Evolutionary conservation across 208 protist genomes (phyloP), one percentile per base, ranked within the genome.

Genomic region (Phytomonas francai): DNA sequence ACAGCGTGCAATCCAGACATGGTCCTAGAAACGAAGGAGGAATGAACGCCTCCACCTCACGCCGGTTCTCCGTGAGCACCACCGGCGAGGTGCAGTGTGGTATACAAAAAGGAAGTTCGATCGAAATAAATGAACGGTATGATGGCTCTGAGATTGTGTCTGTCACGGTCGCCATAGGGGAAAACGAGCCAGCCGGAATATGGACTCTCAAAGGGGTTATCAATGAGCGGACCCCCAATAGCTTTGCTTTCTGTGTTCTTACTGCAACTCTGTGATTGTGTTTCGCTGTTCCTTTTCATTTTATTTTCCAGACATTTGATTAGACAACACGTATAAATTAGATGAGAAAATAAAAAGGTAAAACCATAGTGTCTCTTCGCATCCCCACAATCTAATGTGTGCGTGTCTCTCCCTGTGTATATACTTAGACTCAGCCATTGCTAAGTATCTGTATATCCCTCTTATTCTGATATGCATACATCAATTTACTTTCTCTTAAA

Each of bases 31-130:
- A 83, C 5, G 70, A 72, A 2, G 81, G 73, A 1, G 86, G 81
- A 22, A 92, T 42, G 66, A 92, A 92, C 32, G 76, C 77, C 30
- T 81, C 76, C 14, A 92, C 64, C 36, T 74, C 74, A 3, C 27
- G 67, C 57, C 59, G 70, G 28, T 78, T 32, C 30, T 54, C 31
- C 28, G 58, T 51, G 65, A 64, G 5, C n/a, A 61, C 49, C 7
- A 30, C 31, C 36, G 63, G n/a, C 8, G 49, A 45, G 30, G 12
- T 49, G 39, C 39, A 22, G 39, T 12, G 39, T 49, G 39, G 39
- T 9, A 49, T 22, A 19, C 39, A 49, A 60, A 94, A 94, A 33
- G 88, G 88, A 31, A 94, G 76, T 67, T 94, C 88, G 14, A 92
- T 73, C 1, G 78, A 75, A 28, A 88, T 73, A 68, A 83, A 92